phyloP scores from a whole-genome alignment of 768 basidiomycete species.

The Cystoderma amianthinum region DNA sequence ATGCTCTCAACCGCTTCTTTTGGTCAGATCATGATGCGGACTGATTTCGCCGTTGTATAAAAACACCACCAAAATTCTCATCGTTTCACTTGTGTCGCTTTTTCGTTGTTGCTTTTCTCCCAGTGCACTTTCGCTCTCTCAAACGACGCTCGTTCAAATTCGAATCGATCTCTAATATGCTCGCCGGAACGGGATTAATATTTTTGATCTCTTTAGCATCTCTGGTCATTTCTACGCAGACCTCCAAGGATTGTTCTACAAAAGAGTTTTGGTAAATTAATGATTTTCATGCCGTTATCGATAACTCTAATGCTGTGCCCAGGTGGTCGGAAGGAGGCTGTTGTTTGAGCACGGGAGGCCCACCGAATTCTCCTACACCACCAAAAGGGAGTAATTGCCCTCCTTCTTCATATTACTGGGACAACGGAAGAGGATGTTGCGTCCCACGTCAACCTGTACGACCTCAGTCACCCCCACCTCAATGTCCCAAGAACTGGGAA shows the following conservation, averaged over 20 bases:
- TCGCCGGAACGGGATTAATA: slow-evolving; percentile 12
- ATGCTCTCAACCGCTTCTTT: too few species aligned
- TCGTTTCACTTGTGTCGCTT: too few species aligned
- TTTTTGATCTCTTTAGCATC: slow-evolving; percentile 27
- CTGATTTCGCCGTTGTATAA: too few species aligned
- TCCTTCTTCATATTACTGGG: slow-evolving; percentile 42
- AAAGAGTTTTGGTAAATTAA: slow-evolving; percentile 21
- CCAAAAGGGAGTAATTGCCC: slow-evolving; percentile 41
- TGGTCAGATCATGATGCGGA: too few species aligned
- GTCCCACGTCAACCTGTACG: slow-evolving; percentile 37
- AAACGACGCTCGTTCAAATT: not conserved
- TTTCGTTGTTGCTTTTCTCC: not conserved
- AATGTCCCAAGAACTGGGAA: slow-evolving; percentile 36
- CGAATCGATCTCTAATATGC: not conserved
- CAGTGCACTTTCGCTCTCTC: not conserved
- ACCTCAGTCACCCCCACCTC: slow-evolving; percentile 35
- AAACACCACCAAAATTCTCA: too few species aligned
- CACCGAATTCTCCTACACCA: slow-evolving; percentile 32
- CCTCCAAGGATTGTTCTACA: slow-evolving; percentile 15
- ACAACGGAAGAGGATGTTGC: slow-evolving; percentile 39
- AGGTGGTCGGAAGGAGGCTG: slow-evolving; percentile 25
- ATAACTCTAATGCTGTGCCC: slow-evolving; percentile 9
- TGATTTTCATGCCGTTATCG: not conserved
- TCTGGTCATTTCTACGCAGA: slow-evolving; percentile 20
- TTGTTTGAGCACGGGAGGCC: slow-evolving; percentile 38